A percentile compares a stretch with the other conserved stretches of the same genome.
phyloP scores from a whole-genome alignment of 2,329 filamentous ascomycete species.

The Fusarium compactum region DNA sequence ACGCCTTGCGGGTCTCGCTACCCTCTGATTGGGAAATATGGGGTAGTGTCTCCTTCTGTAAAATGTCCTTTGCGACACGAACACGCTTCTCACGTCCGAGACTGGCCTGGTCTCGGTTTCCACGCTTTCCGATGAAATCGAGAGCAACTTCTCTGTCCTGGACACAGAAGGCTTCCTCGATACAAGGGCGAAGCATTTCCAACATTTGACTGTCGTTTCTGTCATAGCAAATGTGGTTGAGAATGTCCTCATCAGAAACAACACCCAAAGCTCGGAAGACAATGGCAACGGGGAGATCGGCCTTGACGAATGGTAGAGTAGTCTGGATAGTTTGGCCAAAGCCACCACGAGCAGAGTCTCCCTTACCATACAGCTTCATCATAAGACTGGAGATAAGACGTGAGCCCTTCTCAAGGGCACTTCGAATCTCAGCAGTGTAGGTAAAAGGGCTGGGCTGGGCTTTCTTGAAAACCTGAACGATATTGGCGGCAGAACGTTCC shows the following conservation, averaged over 20 bases:
- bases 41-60: constrained; percentile 96
- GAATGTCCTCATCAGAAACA: constrained; percentile 96
- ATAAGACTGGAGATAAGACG: constrained; percentile 92
- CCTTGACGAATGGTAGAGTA: constrained; percentile 92
- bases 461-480: constrained; percentile 99
- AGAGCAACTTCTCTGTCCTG: constrained; percentile 95
- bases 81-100: constrained; percentile 89
- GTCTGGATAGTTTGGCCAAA: constrained; percentile 91
- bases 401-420: constrained; percentile 95
- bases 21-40: constrained; percentile 97
- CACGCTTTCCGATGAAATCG: constrained; percentile 95
- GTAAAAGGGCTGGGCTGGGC: constrained; percentile 91
- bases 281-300: constrained; percentile 91
- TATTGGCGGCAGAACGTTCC: constrained; percentile 96
- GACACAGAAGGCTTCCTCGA: constrained; percentile 96
- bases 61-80: constrained; percentile 89
- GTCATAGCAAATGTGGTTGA: constrained; percentile 98
- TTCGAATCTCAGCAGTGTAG: constrained; percentile 95
- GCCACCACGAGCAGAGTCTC: constrained; percentile 79
- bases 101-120: constrained; percentile 69
- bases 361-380: constrained; percentile 90
- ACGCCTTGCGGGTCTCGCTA: constrained; percentile 95
- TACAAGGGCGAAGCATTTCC: constrained; percentile 96
- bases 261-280: constrained; percentile 96
- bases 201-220: constrained; percentile 96